Evolutionary conservation across 371 early-diverging fungal species (phyloP).

Genomic region (Dichotomocladium elegans): DNA sequence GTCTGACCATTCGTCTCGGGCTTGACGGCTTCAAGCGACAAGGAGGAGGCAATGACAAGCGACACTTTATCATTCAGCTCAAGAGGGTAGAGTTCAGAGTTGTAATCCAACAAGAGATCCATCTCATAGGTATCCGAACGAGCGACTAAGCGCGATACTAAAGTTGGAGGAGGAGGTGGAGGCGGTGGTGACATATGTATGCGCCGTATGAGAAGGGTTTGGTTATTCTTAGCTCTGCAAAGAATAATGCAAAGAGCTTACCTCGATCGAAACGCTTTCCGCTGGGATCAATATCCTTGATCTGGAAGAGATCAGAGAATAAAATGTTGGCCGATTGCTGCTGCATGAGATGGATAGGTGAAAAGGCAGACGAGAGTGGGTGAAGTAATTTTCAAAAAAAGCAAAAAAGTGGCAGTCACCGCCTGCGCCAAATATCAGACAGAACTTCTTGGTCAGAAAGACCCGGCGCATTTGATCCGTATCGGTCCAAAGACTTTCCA

Average conservation of each 20-base stretch:
- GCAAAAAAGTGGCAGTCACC: not conserved
- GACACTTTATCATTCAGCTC: constrained; percentile 81
- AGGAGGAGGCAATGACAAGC: constrained; percentile 76
- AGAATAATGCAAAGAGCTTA: constrained; percentile 28
- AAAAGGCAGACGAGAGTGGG: not conserved
- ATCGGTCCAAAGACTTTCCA: no score
- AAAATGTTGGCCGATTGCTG: constrained; percentile 51
- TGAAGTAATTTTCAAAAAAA: no score
- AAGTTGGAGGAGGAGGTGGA: no score
- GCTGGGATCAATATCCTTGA: constrained; percentile 83
- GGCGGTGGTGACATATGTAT: no score
- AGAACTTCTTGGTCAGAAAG: no score
- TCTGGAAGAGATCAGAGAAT: constrained; percentile 84
- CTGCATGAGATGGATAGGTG: not conserved
- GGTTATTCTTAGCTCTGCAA: no score
- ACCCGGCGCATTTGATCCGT: no score
- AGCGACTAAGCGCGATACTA: constrained; percentile 88
- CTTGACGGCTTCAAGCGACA: constrained; percentile 48
- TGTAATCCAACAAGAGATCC: constrained; percentile 88
- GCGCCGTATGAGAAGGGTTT: no score
- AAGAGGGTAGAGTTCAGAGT: constrained; percentile 90
- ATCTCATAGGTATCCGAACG: constrained; percentile 85
- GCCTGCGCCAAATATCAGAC: no score
- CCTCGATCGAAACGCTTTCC: constrained; percentile 94
- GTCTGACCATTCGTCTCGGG: constrained; percentile 14